Conservation (phyloP, 2,329 filamentous ascomycete species). For the Dichotomopilus funicola region DNA sequence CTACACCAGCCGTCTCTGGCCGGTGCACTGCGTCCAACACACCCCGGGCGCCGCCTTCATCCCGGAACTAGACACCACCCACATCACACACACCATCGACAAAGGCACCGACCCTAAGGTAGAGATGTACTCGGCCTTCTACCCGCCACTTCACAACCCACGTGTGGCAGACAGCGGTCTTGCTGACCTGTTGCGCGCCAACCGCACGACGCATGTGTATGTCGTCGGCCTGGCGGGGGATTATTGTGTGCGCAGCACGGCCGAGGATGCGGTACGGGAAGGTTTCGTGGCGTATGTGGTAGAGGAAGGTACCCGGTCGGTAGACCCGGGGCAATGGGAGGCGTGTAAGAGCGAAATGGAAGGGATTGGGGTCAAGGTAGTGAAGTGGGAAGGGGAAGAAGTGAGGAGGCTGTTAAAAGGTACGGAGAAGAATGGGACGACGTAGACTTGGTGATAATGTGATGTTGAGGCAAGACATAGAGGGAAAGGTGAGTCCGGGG, state of each 20-base stretch:
- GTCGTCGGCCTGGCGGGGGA: conserved; percentile 82
- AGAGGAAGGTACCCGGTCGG: conserved; percentile 69
- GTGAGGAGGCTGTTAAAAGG: conserved; percentile 41
- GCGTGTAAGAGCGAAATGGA: conserved; percentile 47
- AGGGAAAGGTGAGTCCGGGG: too few relatives aligned
- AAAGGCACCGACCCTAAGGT: conserved; percentile 71
- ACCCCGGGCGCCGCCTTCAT: conserved; percentile 68
- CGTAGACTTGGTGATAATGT: not conserved
- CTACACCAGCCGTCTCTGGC: conserved; percentile 73
- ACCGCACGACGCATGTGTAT: conserved; percentile 68
- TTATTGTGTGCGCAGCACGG: conserved; percentile 81
- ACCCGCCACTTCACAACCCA: conserved; percentile 65
- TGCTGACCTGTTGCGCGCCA: conserved; percentile 46
- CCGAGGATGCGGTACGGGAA: conserved; percentile 66
- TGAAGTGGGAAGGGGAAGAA: conserved; percentile 51
- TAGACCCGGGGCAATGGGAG: conserved; percentile 57
- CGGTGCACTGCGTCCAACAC: conserved; percentile 76
- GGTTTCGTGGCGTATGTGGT: conserved; percentile 75
- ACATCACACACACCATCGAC: conserved; percentile 60
- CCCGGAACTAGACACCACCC: conserved; percentile 57
- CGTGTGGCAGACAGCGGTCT: conserved; percentile 58
- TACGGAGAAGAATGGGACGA: not conserved
- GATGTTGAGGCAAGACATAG: too few relatives aligned
- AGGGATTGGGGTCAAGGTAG: conserved; percentile 54
- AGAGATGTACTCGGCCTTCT: conserved; percentile 94